Percentiles rank a stretch among this genome's conserved stretches.
phyloP scores from a whole-genome alignment of 169 alveolate genomes.

The Amoebophrya sp. region DNA sequence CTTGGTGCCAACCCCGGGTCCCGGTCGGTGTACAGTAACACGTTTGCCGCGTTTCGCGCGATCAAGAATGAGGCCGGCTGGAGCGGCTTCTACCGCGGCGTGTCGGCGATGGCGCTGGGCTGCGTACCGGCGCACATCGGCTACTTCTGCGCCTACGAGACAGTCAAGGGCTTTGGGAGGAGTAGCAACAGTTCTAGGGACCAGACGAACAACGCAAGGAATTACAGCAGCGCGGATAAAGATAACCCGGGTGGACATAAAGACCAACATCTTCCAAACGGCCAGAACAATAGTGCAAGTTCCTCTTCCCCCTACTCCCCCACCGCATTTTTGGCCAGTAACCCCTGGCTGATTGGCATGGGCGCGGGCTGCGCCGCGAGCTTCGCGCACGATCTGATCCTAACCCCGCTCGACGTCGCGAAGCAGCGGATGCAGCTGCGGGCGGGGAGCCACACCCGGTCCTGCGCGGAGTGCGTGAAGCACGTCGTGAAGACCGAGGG shows the following conservation, averaged over 20 bases:
- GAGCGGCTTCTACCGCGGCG: not conserved
- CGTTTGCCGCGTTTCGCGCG: not conserved
- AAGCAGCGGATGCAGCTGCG: not conserved
- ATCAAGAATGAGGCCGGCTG: not conserved
- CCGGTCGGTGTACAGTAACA: not conserved
- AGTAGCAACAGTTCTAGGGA: not conserved
- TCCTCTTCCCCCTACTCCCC: not conserved
- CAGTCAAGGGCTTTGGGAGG: not conserved
- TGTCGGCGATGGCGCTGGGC: not conserved
- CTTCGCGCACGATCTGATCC: not conserved
- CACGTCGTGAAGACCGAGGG: not conserved
- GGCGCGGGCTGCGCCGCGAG: not conserved
- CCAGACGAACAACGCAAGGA: not conserved
- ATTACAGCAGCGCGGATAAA: not conserved
- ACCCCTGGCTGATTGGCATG: not conserved
- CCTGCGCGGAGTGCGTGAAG: not conserved
- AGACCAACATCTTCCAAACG: too few species aligned
- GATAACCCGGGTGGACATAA: too few species aligned
- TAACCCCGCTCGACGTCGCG: not conserved
- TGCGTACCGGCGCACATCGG: not conserved
- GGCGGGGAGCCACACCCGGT: not conserved
- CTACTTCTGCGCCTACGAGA: not conserved
- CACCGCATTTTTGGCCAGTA: not conserved
- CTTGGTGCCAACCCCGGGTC: not conserved
- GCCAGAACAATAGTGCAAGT: not conserved